phyloP scores from a whole-genome alignment of 805 yeast species.

The Starmerella davenportii region DNA sequence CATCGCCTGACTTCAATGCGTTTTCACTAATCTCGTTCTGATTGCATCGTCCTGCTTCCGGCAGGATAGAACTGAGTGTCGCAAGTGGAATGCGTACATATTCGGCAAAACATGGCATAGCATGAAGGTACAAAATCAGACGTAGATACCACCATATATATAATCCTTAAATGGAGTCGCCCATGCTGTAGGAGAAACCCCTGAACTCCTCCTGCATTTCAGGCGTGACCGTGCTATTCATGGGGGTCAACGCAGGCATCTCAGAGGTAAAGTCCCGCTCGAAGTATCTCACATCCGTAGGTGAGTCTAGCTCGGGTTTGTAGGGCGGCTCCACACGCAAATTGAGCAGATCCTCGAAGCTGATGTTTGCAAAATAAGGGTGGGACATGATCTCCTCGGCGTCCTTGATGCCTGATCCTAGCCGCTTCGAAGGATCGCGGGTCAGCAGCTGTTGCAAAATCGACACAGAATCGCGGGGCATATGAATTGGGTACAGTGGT shows the following conservation, averaged over 20 bases:
- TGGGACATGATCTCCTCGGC: conserved; percentile 91
- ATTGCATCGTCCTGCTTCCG: too few relatives aligned
- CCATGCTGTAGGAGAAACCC: conserved; percentile 62
- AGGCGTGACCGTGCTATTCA: conserved; percentile 68
- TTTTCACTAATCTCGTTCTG: too few relatives aligned
- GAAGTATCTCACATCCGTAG: conserved; percentile 81
- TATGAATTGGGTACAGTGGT: conserved; percentile 87
- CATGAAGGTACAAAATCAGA: too few relatives aligned
- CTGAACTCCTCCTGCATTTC: conserved; percentile 91
- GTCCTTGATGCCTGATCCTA: conserved; percentile 77
- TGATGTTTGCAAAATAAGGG: conserved; percentile 76
- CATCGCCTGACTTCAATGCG: not conserved
- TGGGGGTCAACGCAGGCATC: conserved; percentile 87
- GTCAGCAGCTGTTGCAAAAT: conserved; percentile 79
- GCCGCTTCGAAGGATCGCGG: conserved; percentile 66
- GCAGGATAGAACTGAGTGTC: too few relatives aligned
- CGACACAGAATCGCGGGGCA: conserved; percentile 93
- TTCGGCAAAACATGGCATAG: too few relatives aligned
- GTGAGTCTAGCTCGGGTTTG: conserved; percentile 68
- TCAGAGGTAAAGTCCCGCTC: conserved; percentile 91
- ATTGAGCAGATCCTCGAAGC: conserved; percentile 68
- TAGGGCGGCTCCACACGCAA: conserved; percentile 72
- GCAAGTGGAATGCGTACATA: too few relatives aligned
- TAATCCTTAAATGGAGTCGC: conserved; percentile 16
- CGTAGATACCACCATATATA: too few relatives aligned